A percentile compares a stretch with the other conserved stretches of the same genome.
Evolutionary conservation across 78 protist species (phyloP).

Genomic region (Planoprotostelium fungivorum): DNA sequence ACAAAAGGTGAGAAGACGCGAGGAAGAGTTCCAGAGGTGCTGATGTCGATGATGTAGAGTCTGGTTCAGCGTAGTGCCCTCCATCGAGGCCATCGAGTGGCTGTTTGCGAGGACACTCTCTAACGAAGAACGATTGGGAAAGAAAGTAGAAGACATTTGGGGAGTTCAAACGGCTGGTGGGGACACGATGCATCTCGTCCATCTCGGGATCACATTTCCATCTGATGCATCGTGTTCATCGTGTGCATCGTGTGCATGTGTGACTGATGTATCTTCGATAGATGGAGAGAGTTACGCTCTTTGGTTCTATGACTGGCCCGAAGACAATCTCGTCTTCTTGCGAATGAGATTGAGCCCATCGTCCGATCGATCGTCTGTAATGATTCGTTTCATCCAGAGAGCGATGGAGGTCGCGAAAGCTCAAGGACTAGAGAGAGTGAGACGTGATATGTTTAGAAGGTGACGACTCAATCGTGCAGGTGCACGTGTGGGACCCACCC

Average conservation of each 20-base stretch:
- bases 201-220: neutral
- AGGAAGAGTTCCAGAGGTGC: neutral
- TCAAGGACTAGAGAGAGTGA: neutral
- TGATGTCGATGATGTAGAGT: too few species aligned
- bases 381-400: neutral
- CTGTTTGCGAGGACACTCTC: neutral
- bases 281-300: too few species aligned
- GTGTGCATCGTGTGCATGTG: neutral
- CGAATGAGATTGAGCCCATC: neutral
- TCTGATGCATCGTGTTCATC: neutral
- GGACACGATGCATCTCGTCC: neutral
- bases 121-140: neutral
- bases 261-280: too few species aligned
- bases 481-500: neutral
- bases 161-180: neutral
- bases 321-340: neutral
- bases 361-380: neutral
- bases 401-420: neutral
- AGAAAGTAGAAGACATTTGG: neutral
- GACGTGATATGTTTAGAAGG: neutral
- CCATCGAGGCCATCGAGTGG: neutral
- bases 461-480: neutral
- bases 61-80: neutral
- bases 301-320: neutral
- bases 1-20: neutral